Evolutionary conservation across 208 protist genomes (phyloP), one percentile per base, ranked within the genome.

Genomic region (Cochliopodium minus): DNA sequence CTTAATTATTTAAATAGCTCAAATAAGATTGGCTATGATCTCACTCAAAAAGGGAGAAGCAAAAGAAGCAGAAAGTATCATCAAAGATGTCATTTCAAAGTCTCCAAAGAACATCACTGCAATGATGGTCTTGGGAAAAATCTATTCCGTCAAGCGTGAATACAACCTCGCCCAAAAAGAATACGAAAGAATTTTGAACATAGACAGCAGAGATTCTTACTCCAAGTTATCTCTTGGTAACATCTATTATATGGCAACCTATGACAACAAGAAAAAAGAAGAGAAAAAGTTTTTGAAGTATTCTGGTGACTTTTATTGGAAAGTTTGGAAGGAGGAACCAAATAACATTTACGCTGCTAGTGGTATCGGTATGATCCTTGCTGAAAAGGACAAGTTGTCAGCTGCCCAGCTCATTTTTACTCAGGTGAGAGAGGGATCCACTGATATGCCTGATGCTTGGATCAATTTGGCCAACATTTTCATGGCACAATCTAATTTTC

Each of bases 271-370:
- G 0, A 57, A 48, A 36, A 23, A 46, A 17, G 35, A 60, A 4
- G 51, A 46, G 2, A 57, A 29, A 11, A 65, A 59, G n/a, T 62
- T 63, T 33, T 13, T 74, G 1, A 1, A 58, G 6, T 47, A 57
- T 26, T 61, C 72, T 0, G 26, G 60, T 25, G 22, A 32, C 6
- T 65, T 49, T 35, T 77, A 65, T 51, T 26, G 39, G 17, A 58
- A 35, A 32, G 42, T 60, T 11, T 23, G 74, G 0, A 13, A 23
- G 7, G 25, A 52, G 1, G 58, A 74, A 28, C 29, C 49, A 22
- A 50, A 17, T 35, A 77, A 77, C 25, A 47, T 73, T 0, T 74
- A 71, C 26, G 72, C 69, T 3, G 69, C 72, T 1, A 60, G 69
- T 36, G 64, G 66, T 15, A 13, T 74, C 1, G 72, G 69, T 43